Conservation (phyloP, 345 rosid species). For the Euphorbia tirucalli region DNA sequence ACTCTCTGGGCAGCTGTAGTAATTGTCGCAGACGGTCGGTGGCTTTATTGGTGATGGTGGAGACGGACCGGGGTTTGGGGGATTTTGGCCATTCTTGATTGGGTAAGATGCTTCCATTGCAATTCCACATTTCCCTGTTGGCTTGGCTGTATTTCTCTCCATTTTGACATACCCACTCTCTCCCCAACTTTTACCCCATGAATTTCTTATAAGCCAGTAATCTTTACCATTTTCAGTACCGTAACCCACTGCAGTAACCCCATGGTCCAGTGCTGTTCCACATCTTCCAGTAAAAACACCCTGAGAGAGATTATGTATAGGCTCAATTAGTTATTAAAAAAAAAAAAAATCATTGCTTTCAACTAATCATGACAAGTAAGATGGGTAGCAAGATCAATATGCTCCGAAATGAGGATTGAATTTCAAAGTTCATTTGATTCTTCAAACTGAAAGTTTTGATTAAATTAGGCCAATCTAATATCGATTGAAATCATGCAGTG, state of each 20-base stretch:
- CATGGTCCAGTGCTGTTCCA: slow-evolving; percentile 81
- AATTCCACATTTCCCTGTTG: slow-evolving; percentile 82
- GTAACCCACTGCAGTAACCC: slow-evolving; percentile 85
- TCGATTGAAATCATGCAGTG: no score
- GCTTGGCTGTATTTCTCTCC: slow-evolving; percentile 62
- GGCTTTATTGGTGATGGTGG: slow-evolving; percentile 89
- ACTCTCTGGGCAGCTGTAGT: slow-evolving; percentile 62
- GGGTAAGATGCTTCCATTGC: slow-evolving; percentile 87
- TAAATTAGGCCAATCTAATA: no score
- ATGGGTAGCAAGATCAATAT: no score
- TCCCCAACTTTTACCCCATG: slow-evolving; percentile 88
- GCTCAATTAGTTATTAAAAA: not conserved
- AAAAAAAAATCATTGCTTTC: no score
- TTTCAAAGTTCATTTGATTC: no score
- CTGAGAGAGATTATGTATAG: slow-evolving; percentile 28
- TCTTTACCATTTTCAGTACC: slow-evolving; percentile 74
- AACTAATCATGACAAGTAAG: no score
- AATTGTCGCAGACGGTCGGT: slow-evolving; percentile 66
- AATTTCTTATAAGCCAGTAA: slow-evolving; percentile 82
- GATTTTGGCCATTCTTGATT: slow-evolving; percentile 70
- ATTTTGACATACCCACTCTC: slow-evolving; percentile 74
- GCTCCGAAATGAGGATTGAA: no score
- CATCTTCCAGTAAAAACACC: slow-evolving; percentile 76
- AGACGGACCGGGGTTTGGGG: slow-evolving; percentile 93
- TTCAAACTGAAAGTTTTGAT: no score